phyloP scores from a whole-genome alignment of 208 protist species.

The Acanthamoeba royreba region DNA sequence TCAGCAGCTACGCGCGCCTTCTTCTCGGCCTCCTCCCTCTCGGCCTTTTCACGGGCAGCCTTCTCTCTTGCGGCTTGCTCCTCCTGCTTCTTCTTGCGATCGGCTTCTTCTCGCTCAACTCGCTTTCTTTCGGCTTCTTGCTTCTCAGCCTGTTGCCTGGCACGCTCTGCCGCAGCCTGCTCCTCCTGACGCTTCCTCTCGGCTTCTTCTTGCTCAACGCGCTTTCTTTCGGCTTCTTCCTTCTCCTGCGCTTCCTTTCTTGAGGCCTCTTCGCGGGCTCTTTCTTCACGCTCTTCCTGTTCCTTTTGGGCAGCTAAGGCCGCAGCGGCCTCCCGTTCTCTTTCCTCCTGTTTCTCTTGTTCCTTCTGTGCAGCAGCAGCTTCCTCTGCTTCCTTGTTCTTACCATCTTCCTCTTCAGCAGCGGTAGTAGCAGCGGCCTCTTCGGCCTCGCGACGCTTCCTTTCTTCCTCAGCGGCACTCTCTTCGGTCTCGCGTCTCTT shows the following conservation, averaged over 20 bases:
- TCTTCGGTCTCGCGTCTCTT: not conserved
- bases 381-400: no score
- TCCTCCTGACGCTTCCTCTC: not conserved
- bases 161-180: not conserved
- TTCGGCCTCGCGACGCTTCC: no score
- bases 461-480: not conserved
- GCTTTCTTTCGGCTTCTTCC: not conserved
- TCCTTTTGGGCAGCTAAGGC: not conserved
- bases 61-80: no score
- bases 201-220: not conserved
- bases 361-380: no score
- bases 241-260: not conserved
- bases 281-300: not conserved
- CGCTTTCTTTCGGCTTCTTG: no score
- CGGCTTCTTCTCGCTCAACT: not conserved
- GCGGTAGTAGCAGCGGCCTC: no score
- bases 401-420: no score
- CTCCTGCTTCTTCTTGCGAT: not conserved
- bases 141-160: no score
- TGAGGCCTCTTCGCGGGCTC: not conserved
- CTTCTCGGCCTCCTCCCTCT: not conserved
- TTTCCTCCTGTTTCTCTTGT: not conserved
- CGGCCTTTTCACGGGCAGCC: not conserved
- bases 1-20: not conserved
- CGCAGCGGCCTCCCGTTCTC: not conserved